Percentiles rank a stretch among this genome's conserved stretches.
Conservation (phyloP, 1,139 yeast genomes). For the Zygoascus hellenicus region DNA sequence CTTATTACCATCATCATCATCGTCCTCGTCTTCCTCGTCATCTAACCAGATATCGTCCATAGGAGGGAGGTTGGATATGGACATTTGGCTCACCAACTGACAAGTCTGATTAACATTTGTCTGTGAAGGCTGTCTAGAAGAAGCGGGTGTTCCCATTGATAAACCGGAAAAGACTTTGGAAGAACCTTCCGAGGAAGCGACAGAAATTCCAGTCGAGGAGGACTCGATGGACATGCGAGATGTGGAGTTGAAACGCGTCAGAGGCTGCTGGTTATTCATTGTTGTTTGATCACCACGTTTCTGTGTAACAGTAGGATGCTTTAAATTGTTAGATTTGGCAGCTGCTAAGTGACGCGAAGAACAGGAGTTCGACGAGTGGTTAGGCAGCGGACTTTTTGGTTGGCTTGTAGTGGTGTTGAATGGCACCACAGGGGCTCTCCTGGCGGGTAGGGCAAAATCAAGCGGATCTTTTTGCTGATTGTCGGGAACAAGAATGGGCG, state of each 20-base stretch:
- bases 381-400: too few relatives aligned
- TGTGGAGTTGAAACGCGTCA: background rate
- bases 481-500: background rate
- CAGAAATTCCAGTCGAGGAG: background rate
- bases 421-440: background rate
- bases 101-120: background rate
- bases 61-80: conserved; percentile 20
- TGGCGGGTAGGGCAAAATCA: background rate
- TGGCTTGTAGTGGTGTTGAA: too few relatives aligned
- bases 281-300: too few relatives aligned
- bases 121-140: conserved; percentile 3
- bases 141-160: background rate
- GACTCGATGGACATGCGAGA: conserved; percentile 5
- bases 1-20: background rate
- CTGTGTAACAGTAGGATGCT: too few relatives aligned
- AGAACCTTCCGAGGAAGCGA: background rate
- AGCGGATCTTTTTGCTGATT: background rate
- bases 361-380: too few relatives aligned
- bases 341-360: too few relatives aligned
- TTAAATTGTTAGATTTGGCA: too few relatives aligned
- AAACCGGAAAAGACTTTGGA: too few relatives aligned
- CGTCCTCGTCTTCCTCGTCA: conserved; percentile 20
- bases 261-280: background rate
- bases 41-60: conserved; percentile 28
- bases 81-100: background rate